Base-by-base conservation (phyloP, 1,284 basidiomycete genomes). In the Malassezia cuniculi region DNA sequence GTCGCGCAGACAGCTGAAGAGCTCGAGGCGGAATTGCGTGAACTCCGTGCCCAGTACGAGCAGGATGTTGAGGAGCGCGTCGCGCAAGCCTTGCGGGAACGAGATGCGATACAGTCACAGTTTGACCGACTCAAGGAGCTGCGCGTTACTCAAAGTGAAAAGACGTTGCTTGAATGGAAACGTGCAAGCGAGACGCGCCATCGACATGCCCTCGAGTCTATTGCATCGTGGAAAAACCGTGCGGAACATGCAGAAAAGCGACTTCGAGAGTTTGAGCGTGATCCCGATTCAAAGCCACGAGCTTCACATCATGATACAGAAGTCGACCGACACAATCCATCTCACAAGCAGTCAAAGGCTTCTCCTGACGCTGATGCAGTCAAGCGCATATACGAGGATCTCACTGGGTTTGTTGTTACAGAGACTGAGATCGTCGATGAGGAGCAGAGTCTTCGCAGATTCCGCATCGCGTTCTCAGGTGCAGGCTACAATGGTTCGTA, bases 301-400 rank as follows among this genome's bases (percentile, higher is more conserved):
- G 19, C 18, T 27, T 8, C 31, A 37, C 14, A 27, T 24, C 28
- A 17, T n/a, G 34, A 8, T 12, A 16, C 28, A 11, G 28, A 15
- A 9, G 4, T 28, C 21, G 16, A 31, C 9, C 22, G 22, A 11
- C 7, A 24, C 22, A 24, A 24, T 6, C 22, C 11, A 24, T 6
- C 22, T 24, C 7, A 11, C 22, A 24, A n/a, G n/a, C n/a, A n/a
- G n/a, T n/a, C n/a, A n/a, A n/a, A n/a, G n/a, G 22, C 11, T 24
- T 6, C 22, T 6, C 22, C 7, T 24, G 57, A 60, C 36, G 54
- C 60, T 19, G 48, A 48, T 27, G 58, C 60, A 2, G 44, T 66
- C 6, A 54, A 60, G 9, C 51, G 53, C 27, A 49, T 66, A 24
- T 66, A 66, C 48, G 62, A 66, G 36, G 62, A 66, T 22, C 44